Conservation (phyloP, 2,329 filamentous ascomycete genomes). For the Pyrenochaeta sp. region DNA sequence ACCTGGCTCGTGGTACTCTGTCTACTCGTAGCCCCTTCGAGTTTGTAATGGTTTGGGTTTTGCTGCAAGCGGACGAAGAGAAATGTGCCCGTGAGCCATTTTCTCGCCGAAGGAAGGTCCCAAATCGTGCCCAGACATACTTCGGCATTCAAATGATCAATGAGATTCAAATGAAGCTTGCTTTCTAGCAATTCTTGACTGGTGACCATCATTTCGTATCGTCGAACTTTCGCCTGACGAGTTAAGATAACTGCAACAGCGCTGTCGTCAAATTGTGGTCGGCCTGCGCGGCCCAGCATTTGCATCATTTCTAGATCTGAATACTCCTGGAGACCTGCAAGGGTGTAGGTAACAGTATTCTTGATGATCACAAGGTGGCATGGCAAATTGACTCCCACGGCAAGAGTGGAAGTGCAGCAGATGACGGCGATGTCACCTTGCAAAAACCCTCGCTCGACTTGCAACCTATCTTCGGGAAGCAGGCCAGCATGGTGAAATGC, state of each 20-base stretch:
- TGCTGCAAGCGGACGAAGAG: conserved; percentile 75
- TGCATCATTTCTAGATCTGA: conserved; percentile 88
- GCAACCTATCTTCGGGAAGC: conserved; percentile 66
- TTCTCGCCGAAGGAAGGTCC: conserved; percentile 69
- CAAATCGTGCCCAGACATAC: conserved; percentile 77
- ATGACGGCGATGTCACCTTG: conserved; percentile 78
- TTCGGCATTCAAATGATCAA: conserved; percentile 86
- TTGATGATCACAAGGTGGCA: conserved; percentile 86
- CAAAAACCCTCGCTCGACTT: conserved; percentile 73
- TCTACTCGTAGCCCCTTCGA: conserved; percentile 61
- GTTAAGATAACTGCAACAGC: conserved; percentile 84
- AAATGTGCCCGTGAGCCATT: conserved; percentile 81
- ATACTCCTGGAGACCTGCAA: conserved; percentile 69
- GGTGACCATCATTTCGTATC: conserved; percentile 77
- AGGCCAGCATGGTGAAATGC: conserved; percentile 86
- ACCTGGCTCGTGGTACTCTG: conserved; percentile 68
- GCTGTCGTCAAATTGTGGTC: conserved; percentile 81
- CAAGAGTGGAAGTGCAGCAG: conserved; percentile 85
- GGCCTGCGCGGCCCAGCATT: conserved; percentile 84
- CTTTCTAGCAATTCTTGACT: conserved; percentile 80
- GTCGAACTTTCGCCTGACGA: conserved; percentile 65
- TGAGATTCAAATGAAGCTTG: conserved; percentile 76
- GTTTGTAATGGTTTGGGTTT: conserved; percentile 74
- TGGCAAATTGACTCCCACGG: conserved; percentile 83
- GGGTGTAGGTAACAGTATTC: conserved; percentile 71